phyloP scores from a whole-genome alignment of 2,329 filamentous ascomycete species.

The Verticillium albo-atrum region DNA sequence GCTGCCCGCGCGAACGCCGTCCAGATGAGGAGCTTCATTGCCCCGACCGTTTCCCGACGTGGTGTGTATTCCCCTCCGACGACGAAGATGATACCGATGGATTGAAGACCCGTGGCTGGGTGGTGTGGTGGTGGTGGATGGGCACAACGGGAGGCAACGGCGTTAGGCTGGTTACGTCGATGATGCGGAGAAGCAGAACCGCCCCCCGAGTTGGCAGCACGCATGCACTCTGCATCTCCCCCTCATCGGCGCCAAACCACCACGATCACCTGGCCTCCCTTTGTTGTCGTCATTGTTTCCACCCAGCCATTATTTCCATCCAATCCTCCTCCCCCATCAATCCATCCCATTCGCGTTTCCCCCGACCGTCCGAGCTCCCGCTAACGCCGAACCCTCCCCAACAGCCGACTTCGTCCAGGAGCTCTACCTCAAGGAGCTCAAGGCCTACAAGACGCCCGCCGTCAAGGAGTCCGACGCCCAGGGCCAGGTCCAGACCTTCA shows the following conservation, averaged over 20 bases:
- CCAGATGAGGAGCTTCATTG: constrained; percentile 54
- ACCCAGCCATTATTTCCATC: not conserved
- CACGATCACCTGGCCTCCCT: not conserved
- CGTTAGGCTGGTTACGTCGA: not conserved
- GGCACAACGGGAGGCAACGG: not conserved
- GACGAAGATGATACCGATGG: not conserved
- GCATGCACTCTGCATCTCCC: not conserved
- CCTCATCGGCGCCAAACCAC: not conserved
- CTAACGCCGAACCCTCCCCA: not conserved
- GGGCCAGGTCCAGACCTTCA: constrained; percentile 87
- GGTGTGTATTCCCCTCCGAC: constrained; percentile 40
- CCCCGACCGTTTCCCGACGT: constrained; percentile 56
- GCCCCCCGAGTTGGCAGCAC: no score
- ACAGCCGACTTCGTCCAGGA: constrained; percentile 96
- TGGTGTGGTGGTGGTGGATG: not conserved
- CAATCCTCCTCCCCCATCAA: not conserved
- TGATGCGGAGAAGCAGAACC: not conserved
- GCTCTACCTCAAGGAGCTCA: constrained; percentile 93
- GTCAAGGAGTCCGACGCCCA: constrained; percentile 84
- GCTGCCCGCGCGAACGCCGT: constrained; percentile 39
- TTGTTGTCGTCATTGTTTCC: not conserved
- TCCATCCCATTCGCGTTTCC: not conserved
- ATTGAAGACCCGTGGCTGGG: not conserved
- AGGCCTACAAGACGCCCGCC: constrained; percentile 83
- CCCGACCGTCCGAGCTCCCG: not conserved